phyloP scores from a whole-genome alignment of 2,329 filamentous ascomycete species.

The Aureobasidium sp. region DNA sequence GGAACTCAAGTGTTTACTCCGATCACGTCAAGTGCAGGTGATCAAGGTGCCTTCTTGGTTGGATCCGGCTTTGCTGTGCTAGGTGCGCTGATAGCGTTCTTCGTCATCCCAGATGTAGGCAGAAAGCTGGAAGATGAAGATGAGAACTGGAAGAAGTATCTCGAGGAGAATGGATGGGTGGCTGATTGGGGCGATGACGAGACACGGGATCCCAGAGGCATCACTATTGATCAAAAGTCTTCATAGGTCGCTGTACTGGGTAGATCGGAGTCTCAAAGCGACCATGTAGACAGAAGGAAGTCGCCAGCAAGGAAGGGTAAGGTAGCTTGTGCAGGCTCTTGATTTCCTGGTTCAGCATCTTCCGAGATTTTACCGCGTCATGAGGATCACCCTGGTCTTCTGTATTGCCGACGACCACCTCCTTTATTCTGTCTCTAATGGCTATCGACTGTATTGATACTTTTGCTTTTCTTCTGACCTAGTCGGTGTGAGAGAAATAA shows the following conservation, averaged over 20 bases:
- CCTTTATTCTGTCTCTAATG: neutral
- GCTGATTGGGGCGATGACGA: constrained; percentile 12
- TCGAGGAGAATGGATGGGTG: constrained; percentile 35
- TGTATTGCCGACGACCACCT: no score
- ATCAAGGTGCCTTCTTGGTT: constrained; percentile 84
- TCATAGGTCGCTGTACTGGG: neutral
- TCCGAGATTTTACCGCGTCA: neutral
- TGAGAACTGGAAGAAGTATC: constrained; percentile 37
- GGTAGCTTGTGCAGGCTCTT: no score
- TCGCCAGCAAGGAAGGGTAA: no score
- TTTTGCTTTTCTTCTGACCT: no score
- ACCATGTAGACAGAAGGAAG: no score
- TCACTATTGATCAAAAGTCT: neutral
- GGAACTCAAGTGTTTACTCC: constrained; percentile 73
- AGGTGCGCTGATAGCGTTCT: constrained; percentile 57
- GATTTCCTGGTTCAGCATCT: neutral
- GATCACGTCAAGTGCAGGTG: constrained; percentile 44
- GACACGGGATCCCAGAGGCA: neutral
- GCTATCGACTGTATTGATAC: neutral
- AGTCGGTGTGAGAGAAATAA: no score
- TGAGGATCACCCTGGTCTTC: neutral
- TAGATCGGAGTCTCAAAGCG: no score
- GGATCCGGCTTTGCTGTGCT: constrained; percentile 67
- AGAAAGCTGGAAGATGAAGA: constrained; percentile 26
- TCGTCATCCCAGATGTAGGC: constrained; percentile 34